Conservation (phyloP, 2,329 filamentous ascomycete species). For the Trichophyton verrucosum region DNA sequence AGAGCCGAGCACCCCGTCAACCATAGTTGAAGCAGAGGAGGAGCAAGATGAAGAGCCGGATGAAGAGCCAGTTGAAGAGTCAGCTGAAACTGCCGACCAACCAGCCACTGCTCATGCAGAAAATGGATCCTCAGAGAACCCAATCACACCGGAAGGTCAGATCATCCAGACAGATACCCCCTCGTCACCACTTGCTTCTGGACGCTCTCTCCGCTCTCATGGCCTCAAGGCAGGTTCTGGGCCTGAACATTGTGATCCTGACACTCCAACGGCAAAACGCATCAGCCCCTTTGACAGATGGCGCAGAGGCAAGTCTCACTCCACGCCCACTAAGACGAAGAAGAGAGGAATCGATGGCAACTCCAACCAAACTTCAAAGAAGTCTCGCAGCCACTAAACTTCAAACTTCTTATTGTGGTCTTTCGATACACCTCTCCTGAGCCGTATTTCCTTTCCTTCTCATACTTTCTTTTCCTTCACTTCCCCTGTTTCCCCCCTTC, state of each 20-base stretch:
- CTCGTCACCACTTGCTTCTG: conserved; percentile 22
- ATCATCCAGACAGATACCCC: conserved; percentile 17
- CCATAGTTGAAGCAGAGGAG: conserved; percentile 28
- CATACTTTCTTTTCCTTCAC: neutral
- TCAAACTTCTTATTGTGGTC: neutral
- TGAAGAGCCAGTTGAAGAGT: conserved; percentile 1
- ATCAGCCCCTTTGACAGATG: conserved; percentile 31
- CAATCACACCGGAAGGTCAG: conserved; percentile 17
- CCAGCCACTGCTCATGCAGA: neutral
- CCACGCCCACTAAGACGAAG: conserved; percentile 24
- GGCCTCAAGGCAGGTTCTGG: conserved; percentile 18
- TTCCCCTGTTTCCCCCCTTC: neutral
- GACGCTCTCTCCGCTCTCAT: conserved; percentile 25
- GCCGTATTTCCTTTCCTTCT: neutral
- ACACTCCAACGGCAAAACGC: conserved; percentile 21
- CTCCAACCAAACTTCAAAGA: conserved; percentile 2
- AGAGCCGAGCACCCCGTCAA: conserved; percentile 9
- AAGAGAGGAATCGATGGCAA: conserved; percentile 11
- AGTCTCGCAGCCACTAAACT: conserved; percentile 8
- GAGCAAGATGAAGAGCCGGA: conserved; percentile 27
- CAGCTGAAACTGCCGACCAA: conserved; percentile 6
- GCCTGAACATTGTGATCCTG: conserved; percentile 16
- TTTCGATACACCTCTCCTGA: neutral
- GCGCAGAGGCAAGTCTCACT: conserved; percentile 24
- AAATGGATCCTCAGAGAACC: conserved; percentile 12